These are phyloP conservation scores for Colletotrichum horii DNA, from an alignment of 2,329 filamentous ascomycete species.

Conservation along the genomic window DNA sequence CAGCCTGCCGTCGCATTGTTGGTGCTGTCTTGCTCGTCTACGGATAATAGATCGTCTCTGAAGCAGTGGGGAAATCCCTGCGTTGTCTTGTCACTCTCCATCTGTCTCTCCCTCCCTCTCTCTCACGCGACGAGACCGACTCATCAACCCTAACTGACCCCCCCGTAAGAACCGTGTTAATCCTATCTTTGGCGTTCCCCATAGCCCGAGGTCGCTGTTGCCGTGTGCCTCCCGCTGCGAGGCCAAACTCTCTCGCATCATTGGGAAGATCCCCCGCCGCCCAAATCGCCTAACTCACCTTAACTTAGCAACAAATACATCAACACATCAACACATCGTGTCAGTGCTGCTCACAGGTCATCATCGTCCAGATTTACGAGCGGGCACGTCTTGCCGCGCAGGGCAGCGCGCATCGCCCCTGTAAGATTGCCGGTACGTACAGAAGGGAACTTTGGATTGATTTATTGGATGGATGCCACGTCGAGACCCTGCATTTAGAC, in stretches of 20 bases:
- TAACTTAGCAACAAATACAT: not conserved
- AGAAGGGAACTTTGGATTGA: not conserved
- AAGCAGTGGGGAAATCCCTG: not conserved
- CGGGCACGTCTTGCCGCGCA: not conserved
- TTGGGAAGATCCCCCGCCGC: constrained; percentile 3
- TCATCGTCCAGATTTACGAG: not conserved
- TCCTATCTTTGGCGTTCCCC: not conserved
- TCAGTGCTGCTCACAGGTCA: not conserved
- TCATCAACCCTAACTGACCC: not conserved
- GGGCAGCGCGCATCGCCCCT: not conserved
- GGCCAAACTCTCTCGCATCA: constrained; percentile 10
- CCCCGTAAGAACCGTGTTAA: not conserved
- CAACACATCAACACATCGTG: not conserved
- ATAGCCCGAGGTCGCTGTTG: not conserved
- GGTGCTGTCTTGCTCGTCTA: not conserved
- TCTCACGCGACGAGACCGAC: not conserved
- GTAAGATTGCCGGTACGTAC: not conserved
- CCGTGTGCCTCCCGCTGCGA: constrained; percentile 12
- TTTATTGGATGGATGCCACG: not conserved
- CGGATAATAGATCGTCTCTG: not conserved
- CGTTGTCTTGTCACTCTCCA: not conserved
- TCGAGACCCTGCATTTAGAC: not conserved
- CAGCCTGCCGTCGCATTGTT: not conserved
- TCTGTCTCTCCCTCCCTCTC: not conserved
- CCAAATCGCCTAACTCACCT: not conserved